Evolutionary conservation across 768 basidiomycete genomes (phyloP), one percentile per base, ranked within the genome.

Genomic region (Phlebiopsis gigantea): DNA sequence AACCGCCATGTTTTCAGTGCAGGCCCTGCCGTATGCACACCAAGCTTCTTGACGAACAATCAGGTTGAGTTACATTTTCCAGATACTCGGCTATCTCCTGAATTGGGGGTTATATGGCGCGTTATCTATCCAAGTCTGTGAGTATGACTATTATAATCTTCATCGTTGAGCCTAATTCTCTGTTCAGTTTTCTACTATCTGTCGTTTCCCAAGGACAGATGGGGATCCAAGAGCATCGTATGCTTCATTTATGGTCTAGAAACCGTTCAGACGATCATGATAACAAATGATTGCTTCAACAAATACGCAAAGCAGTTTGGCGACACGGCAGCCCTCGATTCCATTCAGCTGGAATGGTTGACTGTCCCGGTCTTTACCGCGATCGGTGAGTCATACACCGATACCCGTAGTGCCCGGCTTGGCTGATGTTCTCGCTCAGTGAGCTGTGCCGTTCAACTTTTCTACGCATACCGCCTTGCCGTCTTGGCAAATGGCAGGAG

Each of bases 281-380:
- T 58, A 4, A 62, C 62, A 4, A 12, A 61, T 10, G 66, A 67
- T 30, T 66, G 63, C 1, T 71, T 65, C 51, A 51, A 60, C 15
- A 62, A 62, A 17, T 68, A 67, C 46, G 68, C 60, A 7, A 58
- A 55, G 1, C 64, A 64, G 2, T 71, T 62, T 60, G 69, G 69
- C 3, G 41, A 56, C 49, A 30, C 45, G 28, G 48, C 19, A 17
- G 34, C 41, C n/a, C 55, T 60, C 29, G 24, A 56, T 8, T 43
- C 21, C 30, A 9, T 26, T 4, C 22, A 43, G 24, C 30, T 31
- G 2, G 31, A 25, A 28, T 15, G 21, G n/a, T n/a, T 29, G 4
- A 22, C 46, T 5, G 24, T 31, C 2, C 48, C 42, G 5, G 30
- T 24, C 5, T 19, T 52, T 6, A 41, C 28, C 24, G 34, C 44